phyloP scores from a whole-genome alignment of 2,329 filamentous ascomycete genomes.

The Nemania bipapillata region DNA sequence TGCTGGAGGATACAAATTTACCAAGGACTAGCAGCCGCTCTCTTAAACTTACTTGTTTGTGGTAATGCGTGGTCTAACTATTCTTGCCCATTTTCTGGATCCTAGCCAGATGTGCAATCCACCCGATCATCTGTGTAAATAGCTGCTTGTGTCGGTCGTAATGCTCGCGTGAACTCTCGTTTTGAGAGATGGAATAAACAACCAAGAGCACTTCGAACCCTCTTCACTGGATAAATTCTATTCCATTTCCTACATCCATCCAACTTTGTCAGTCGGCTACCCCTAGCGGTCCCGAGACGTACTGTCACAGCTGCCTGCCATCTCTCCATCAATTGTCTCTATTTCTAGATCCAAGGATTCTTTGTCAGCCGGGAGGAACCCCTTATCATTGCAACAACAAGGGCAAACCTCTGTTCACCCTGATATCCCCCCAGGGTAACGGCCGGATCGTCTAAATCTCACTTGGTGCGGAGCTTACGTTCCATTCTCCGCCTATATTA shows the following conservation, averaged over 20 bases:
- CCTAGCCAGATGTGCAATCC: background rate
- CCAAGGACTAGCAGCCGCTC: conserved; percentile 8
- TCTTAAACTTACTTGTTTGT: conserved; percentile 16
- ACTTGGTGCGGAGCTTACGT: conserved; percentile 28
- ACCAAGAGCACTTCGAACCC: conserved; percentile 5
- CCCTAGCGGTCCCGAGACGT: conserved; percentile 9
- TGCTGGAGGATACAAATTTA: conserved; percentile 20
- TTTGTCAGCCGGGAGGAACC: conserved; percentile 10
- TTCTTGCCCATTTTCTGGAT: conserved; percentile 18
- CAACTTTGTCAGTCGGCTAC: conserved; percentile 8
- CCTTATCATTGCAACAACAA: conserved; percentile 7
- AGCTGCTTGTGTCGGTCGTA: conserved; percentile 15
- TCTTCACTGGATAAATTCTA: conserved; percentile 3
- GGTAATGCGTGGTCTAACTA: conserved; percentile 26
- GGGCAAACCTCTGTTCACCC: conserved; percentile 8
- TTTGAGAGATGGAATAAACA: conserved; percentile 16
- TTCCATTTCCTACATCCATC: conserved; percentile 12
- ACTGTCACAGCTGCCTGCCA: conserved; percentile 2
- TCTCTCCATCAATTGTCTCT: background rate
- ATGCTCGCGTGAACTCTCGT: conserved; percentile 24
- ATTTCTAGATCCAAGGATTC: conserved; percentile 1
- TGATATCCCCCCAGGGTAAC: conserved; percentile 12
- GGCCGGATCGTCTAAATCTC: conserved; percentile 24
- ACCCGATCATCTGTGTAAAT: conserved; percentile 13
- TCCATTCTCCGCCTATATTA: conserved; percentile 32